These are phyloP conservation scores for Paradendryphiella salina DNA, from an alignment of 2,329 filamentous ascomycete species.

Conservation along the genomic window DNA sequence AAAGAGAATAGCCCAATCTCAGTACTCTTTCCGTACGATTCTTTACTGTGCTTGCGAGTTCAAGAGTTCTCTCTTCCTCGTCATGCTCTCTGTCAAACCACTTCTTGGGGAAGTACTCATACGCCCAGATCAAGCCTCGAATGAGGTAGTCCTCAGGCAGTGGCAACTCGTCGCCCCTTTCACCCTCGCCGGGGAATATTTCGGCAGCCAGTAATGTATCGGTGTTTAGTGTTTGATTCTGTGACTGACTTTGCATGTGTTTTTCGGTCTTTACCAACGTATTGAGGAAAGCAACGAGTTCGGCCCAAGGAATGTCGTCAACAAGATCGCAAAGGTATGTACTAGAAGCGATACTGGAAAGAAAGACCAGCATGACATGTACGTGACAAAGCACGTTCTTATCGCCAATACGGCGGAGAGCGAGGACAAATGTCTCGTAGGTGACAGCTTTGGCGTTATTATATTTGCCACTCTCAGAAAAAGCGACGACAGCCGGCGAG, in stretches of 20 bases:
- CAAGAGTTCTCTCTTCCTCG: constrained; percentile 69
- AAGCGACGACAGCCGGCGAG: no score
- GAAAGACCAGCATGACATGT: constrained; percentile 65
- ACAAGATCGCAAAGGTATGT: constrained; percentile 38
- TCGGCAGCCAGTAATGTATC: constrained; percentile 32
- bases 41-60: constrained; percentile 61
- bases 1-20: constrained; percentile 58
- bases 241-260: constrained; percentile 12
- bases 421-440: constrained; percentile 52
- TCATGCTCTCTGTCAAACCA: constrained; percentile 67
- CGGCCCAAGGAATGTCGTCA: constrained; percentile 58
- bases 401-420: constrained; percentile 59
- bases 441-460: constrained; percentile 49
- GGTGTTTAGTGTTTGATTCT: constrained; percentile 31
- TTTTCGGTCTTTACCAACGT: constrained; percentile 50
- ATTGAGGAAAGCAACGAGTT: constrained; percentile 58
- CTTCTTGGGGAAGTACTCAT: constrained; percentile 60
- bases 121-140: constrained; percentile 64
- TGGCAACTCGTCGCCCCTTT: constrained; percentile 52
- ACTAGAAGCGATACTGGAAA: constrained; percentile 51
- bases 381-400: constrained; percentile 64
- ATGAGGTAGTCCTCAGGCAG: constrained; percentile 71
- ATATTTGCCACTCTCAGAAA: no score
- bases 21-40: constrained; percentile 63
- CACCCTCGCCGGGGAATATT: constrained; percentile 54